Evolutionary conservation across 306 rosid species (phyloP).

Genomic region (Argentina anserina): DNA sequence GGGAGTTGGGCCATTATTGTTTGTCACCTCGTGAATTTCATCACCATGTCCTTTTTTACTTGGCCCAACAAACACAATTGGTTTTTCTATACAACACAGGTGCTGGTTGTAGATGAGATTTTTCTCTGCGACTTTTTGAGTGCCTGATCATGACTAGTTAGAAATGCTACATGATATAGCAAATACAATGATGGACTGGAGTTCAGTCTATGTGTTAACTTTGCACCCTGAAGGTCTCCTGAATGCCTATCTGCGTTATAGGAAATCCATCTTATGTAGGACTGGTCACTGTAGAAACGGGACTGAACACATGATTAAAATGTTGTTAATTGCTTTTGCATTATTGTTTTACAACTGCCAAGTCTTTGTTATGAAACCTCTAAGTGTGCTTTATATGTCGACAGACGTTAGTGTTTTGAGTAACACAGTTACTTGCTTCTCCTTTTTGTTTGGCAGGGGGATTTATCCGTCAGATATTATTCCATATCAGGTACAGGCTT

Average conservation of each 20-base stretch:
- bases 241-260: not conserved
- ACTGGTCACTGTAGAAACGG: not conserved
- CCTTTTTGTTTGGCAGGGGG: constrained; percentile 62
- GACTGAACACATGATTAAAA: not conserved
- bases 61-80: not conserved
- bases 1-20: not conserved
- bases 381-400: constrained; percentile 12
- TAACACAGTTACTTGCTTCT: constrained; percentile 23
- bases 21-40: not conserved
- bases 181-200: not conserved
- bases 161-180: not conserved
- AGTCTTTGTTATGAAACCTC: constrained; percentile 7
- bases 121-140: not conserved
- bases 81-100: not conserved
- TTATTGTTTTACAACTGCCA: not conserved
- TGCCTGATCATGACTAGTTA: not conserved
- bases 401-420: constrained; percentile 12
- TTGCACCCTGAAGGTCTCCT: not conserved
- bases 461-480: constrained; percentile 66
- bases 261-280: not conserved
- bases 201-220: not conserved
- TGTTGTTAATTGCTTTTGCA: not conserved
- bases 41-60: not conserved
- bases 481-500: constrained; percentile 49
- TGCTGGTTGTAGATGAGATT: not conserved